Evolutionary conservation across 768 basidiomycete species (phyloP).

Genomic region (Amanita exitialis): DNA sequence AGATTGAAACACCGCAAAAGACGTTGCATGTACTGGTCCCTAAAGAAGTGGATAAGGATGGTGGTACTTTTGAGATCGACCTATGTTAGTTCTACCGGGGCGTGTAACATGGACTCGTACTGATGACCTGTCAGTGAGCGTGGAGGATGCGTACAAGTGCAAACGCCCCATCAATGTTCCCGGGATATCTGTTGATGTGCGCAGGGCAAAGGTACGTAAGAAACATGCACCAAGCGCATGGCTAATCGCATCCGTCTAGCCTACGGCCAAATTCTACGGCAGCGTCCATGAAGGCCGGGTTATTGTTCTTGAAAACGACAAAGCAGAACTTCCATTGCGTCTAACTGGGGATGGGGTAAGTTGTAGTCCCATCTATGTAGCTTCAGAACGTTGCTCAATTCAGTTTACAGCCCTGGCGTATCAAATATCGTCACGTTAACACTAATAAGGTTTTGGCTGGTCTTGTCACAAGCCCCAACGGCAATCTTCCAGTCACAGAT

Average conservation of each 20-base stretch:
- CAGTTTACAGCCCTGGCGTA: constrained; percentile 67
- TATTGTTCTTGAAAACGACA: constrained; percentile 66
- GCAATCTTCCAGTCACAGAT: constrained; percentile 60
- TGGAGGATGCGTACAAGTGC: constrained; percentile 87
- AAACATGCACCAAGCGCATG: background rate
- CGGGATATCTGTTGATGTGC: constrained; percentile 79
- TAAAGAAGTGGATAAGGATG: constrained; percentile 47
- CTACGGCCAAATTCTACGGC: constrained; percentile 82
- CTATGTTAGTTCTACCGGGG: constrained; percentile 36
- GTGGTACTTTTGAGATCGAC: constrained; percentile 74
- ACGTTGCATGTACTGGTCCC: constrained; percentile 63
- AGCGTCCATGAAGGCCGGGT: constrained; percentile 44
- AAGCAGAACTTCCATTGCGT: constrained; percentile 66
- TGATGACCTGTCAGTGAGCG: constrained; percentile 45
- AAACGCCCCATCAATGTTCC: constrained; percentile 64
- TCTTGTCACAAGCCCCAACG: constrained; percentile 54
- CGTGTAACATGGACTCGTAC: constrained; percentile 8
- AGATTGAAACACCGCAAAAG: constrained; percentile 45
- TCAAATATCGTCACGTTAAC: constrained; percentile 58
- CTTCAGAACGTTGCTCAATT: background rate
- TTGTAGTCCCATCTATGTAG: constrained; percentile 8
- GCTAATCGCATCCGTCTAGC: constrained; percentile 30
- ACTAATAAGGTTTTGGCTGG: constrained; percentile 29
- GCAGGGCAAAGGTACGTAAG: constrained; percentile 56
- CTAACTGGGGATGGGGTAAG: constrained; percentile 86